Base-by-base conservation (phyloP, 192 early-diverging fungal genomes). In the Podila minutissima region DNA sequence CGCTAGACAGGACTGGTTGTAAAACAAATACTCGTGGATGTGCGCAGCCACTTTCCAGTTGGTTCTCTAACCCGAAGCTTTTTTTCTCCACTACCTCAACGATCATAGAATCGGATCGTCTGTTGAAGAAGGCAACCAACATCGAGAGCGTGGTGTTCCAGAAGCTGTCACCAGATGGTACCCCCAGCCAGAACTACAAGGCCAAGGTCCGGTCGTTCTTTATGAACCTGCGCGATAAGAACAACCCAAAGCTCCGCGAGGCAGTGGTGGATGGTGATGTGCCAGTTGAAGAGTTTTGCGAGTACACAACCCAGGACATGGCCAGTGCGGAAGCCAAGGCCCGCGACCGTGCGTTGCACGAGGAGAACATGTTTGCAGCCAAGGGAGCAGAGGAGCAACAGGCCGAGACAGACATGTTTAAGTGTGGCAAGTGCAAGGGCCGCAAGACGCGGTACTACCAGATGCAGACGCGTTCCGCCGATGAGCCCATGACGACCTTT, bases 401-500 rank as follows among this genome's bases (percentile, higher is more conserved):
- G 62, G 95, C 95, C 8, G 95, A 92, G 73, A 99, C 97, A 1
- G 95, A 97, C 75, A 91, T 92, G 89, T 98, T 98, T 88, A 90
- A 89, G 72, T 99, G 98, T 75, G 95, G 95, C 26, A 96, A 95
- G 68, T 99, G 98, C 87, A 91, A 92, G 60, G 71, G 89, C 35
- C 90, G 98, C 62, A 96, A 93, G 72, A 90, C 90, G 66, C 92
- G 92, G 20, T 99, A 97, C 82, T 97, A 90, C 84, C 98, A 99
- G 89, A 95, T 95, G 94, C 95, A 96, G 87, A 99, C 97, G 19
- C 89, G 98, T 49, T 93, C 92, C 64, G 98, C 98, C 15, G 98
- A 99, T 89, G 98, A 99, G 86, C 97, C 97, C 24, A 99, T 99
- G 97, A 97, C 96, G 5, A 97, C 96, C 0, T 98, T 98, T 88